phyloP scores from a whole-genome alignment of 1,139 yeast species.

The Torulaspora globosa region DNA sequence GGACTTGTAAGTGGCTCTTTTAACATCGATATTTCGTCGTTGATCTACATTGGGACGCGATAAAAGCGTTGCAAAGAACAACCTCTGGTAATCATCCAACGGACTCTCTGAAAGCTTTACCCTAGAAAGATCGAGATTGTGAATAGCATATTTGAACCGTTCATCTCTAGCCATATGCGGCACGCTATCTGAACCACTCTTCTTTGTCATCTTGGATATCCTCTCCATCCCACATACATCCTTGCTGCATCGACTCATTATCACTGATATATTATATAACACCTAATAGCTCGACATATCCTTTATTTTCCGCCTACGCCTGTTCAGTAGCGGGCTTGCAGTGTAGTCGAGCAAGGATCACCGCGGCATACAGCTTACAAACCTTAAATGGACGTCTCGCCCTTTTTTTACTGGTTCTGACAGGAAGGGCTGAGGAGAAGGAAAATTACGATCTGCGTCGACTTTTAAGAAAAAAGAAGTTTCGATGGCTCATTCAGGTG shows the following conservation, averaged over 20 bases:
- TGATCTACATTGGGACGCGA: slow-evolving; percentile 8
- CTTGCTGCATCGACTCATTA: neutral
- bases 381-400: neutral
- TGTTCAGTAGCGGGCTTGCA: neutral
- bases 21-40: slow-evolving; percentile 13
- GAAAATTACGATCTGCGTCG: neutral
- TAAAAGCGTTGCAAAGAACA: slow-evolving; percentile 17
- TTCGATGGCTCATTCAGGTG: too few relatives aligned
- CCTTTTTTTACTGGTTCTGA: neutral
- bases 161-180: neutral
- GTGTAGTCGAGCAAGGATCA: neutral
- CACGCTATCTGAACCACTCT: neutral
- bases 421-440: neutral
- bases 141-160: slow-evolving; percentile 16
- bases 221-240: too few relatives aligned
- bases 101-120: slow-evolving; percentile 26
- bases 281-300: neutral
- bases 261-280: neutral
- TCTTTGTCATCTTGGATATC: neutral
- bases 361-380: too few relatives aligned
- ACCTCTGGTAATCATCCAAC: slow-evolving; percentile 35
- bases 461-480: neutral
- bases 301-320: neutral
- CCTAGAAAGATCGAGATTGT: slow-evolving; percentile 15
- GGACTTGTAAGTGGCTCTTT: slow-evolving; percentile 17